These are phyloP conservation scores for Exserohilum rostratum DNA, from an alignment of 2,329 filamentous ascomycete genomes.

Conservation along the genomic window DNA sequence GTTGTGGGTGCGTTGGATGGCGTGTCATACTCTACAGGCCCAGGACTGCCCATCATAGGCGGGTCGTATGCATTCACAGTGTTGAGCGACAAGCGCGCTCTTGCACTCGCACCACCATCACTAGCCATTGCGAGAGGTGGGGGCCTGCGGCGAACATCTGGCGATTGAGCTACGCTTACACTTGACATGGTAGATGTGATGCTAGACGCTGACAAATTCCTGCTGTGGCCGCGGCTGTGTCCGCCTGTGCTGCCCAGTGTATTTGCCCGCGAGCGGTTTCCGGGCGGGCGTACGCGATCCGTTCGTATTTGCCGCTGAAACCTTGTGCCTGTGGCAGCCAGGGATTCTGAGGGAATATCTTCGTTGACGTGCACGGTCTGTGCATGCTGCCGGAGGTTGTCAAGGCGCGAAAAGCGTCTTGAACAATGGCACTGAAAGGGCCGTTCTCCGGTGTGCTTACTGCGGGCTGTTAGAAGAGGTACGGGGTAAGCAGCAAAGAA, in stretches of 20 bases:
- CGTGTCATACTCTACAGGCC: constrained; percentile 66
- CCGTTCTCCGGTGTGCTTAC: constrained; percentile 96
- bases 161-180: constrained; percentile 59
- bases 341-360: constrained; percentile 90
- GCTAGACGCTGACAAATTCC: constrained; percentile 87
- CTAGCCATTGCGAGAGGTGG: constrained; percentile 82
- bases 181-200: constrained; percentile 77
- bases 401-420: constrained; percentile 87
- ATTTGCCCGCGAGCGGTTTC: constrained; percentile 74
- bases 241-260: constrained; percentile 76
- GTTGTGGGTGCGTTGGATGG: constrained; percentile 78
- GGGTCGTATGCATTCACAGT: constrained; percentile 69
- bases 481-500: not conserved
- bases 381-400: constrained; percentile 95
- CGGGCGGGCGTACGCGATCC: constrained; percentile 78
- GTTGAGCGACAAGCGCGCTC: constrained; percentile 61
- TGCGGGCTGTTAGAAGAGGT: constrained; percentile 49
- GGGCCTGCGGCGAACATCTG: constrained; percentile 70
- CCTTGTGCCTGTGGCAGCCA: constrained; percentile 88
- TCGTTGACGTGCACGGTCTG: constrained; percentile 98
- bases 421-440: constrained; percentile 97
- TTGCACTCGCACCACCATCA: constrained; percentile 64
- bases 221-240: constrained; percentile 77
- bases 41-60: constrained; percentile 66
- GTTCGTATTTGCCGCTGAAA: constrained; percentile 93